Base-by-base conservation (phyloP, 2,329 filamentous ascomycete species). In the Phoma herbarum region DNA sequence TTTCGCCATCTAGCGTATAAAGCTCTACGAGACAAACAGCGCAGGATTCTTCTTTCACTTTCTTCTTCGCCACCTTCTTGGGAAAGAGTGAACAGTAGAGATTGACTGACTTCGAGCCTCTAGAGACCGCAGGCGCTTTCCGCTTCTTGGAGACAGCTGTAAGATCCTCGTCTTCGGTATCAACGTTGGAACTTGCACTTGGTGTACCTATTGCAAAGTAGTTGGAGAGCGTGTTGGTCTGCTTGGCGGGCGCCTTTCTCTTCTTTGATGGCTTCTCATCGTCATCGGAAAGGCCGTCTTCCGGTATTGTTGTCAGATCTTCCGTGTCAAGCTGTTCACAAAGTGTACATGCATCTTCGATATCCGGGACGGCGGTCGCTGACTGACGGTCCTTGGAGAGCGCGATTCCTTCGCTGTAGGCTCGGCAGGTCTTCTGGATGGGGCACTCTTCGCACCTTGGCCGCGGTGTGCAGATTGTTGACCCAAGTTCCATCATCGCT, bases 401-500 rank as follows among this genome's bases (percentile, higher is more conserved):
- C 2, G 51, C 60, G 33, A 67, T 52, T 3, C 72, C 75, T 45
- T 77, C 75, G n/a, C 64, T 63, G 46, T 71, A 75, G n/a, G 64
- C 68, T 45, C 70, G 66, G 51, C 75, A 77, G 0, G 70, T 75
- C 4, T 57, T 54, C 41, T 66, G 68, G n/a, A 77, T 65, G 1
- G 75, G 75, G 51, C 75, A 77, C 16, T 70, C 68, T 9, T 65
- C 67, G 48, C 86, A 89, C 49, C 84, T 82, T 1, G 86, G 86
- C 63, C 84, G 84, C 0, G 86, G 86, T 7, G 81, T 82, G 64
- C 86, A 89, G 2, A 88, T 70, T 0, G 86, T 89, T 61, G 85
- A 88, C 3, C 86, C 86, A 4, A 89, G 78, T 67, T 89, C 86
- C 86, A 89, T 89, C 25, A 89, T 73, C 0, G 84, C 86, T 68